phyloP scores from a whole-genome alignment of 1,284 basidiomycete genomes.

The Sporisorium iseilematis-ciliati region DNA sequence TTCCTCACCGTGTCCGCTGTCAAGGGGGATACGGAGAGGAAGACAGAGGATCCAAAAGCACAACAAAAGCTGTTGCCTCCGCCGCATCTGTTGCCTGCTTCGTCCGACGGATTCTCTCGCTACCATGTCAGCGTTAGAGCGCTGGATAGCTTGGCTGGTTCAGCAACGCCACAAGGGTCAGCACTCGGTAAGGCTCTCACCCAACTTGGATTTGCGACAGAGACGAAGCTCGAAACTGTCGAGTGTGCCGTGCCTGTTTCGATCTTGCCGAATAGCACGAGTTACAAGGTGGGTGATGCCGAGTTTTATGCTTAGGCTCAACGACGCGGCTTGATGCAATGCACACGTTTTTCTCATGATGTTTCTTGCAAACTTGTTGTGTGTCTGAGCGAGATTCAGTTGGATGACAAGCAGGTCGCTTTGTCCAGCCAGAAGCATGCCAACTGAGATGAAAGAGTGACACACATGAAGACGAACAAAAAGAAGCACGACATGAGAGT shows the following conservation, averaged over 20 bases:
- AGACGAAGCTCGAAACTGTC: constrained; percentile 65
- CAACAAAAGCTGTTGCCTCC: constrained; percentile 33
- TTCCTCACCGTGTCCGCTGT: constrained; percentile 56
- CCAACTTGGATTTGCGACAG: constrained; percentile 18
- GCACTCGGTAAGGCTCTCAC: constrained; percentile 4
- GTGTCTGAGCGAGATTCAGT: not conserved
- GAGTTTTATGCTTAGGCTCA: constrained; percentile 51
- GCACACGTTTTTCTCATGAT: not conserved
- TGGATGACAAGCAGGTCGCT: not conserved
- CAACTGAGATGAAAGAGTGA: not conserved
- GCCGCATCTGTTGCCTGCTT: constrained; percentile 49
- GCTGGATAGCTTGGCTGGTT: constrained; percentile 38
- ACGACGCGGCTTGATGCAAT: not conserved
- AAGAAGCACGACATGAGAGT: not conserved
- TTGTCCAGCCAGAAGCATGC: not conserved
- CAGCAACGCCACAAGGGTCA: constrained; percentile 3
- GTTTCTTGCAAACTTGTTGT: not conserved
- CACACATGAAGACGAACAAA: not conserved
- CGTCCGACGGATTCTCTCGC: constrained; percentile 57
- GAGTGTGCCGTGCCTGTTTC: constrained; percentile 65
- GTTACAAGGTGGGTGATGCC: constrained; percentile 51
- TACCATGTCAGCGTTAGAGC: constrained; percentile 60
- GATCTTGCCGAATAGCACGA: constrained; percentile 61
- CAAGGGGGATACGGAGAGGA: constrained; percentile 3
- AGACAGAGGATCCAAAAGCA: too few relatives aligned